Percentiles rank a stretch among this genome's conserved stretches.
These are phyloP conservation scores for Rhizophora apiculata DNA, from an alignment of 345 rosid species.

Conservation along the genomic window DNA sequence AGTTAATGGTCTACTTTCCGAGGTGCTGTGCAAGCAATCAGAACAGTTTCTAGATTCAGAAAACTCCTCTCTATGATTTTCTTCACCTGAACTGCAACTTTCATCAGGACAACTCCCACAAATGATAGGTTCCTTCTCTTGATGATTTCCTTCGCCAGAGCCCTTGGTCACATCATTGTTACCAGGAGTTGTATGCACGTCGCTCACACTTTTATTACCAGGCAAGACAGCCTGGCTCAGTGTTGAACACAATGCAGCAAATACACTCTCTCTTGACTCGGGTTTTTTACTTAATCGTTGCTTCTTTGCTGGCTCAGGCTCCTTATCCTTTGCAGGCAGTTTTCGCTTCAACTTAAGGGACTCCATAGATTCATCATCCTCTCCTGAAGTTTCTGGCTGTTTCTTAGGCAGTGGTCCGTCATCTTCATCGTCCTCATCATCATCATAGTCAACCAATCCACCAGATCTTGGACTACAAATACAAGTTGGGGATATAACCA, in stretches of 20 bases:
- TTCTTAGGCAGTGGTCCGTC: constrained; percentile 86
- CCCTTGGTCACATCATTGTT: constrained; percentile 36
- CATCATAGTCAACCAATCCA: constrained; percentile 94
- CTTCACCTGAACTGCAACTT: constrained; percentile 43
- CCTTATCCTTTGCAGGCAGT: constrained; percentile 55
- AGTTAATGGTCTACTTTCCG: constrained; percentile 51
- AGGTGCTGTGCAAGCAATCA: constrained; percentile 42
- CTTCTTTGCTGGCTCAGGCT: constrained; percentile 57
- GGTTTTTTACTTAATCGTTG: constrained; percentile 53
- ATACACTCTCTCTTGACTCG: constrained; percentile 60
- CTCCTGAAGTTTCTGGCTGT: constrained; percentile 54
- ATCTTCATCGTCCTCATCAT: constrained; percentile 96
- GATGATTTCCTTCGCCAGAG: constrained; percentile 29
- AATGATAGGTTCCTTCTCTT: constrained; percentile 33
- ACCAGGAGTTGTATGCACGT: constrained; percentile 22
- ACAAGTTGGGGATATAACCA: not conserved
- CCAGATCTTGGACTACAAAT: constrained; percentile 58
- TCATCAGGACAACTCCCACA: constrained; percentile 33
- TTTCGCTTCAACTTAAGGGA: constrained; percentile 65
- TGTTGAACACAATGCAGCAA: constrained; percentile 78
- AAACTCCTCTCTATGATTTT: constrained; percentile 47
- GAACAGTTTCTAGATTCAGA: constrained; percentile 48
- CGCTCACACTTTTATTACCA: constrained; percentile 47
- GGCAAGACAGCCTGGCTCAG: constrained; percentile 83
- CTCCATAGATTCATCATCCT: constrained; percentile 68